Evolutionary conservation across 202 grass and related monocot species (phyloP).

Genomic region (Sporobolus alterniflorus): DNA sequence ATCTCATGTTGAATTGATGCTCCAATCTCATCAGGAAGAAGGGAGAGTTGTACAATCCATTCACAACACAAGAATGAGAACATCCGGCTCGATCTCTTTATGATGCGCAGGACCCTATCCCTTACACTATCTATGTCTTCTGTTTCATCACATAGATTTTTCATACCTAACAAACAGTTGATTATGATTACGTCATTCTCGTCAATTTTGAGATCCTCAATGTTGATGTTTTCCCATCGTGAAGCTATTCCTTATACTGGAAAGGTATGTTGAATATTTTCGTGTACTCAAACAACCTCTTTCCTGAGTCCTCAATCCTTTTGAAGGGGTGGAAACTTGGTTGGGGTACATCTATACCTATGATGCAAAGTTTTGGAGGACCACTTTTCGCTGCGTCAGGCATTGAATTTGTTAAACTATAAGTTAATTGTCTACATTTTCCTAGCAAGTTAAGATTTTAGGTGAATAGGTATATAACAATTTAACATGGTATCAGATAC

Average conservation of each 20-base stretch:
- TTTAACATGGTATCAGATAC: no score
- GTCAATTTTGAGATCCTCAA: slow-evolving; percentile 42
- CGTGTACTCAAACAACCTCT: slow-evolving; percentile 52
- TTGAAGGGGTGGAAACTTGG: slow-evolving; percentile 52
- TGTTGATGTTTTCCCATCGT: slow-evolving; percentile 41
- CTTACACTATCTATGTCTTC: slow-evolving; percentile 46
- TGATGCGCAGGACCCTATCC: slow-evolving; percentile 40
- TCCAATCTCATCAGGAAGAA: slow-evolving; percentile 53
- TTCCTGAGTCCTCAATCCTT: slow-evolving; percentile 41
- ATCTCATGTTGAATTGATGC: no score
- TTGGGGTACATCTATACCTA: slow-evolving; percentile 49
- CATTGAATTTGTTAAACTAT: no score
- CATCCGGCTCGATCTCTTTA: slow-evolving; percentile 48
- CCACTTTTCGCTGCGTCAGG: slow-evolving; percentile 34
- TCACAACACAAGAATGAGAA: slow-evolving; percentile 45
- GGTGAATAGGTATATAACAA: no score
- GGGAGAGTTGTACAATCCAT: slow-evolving; percentile 45
- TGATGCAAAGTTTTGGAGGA: slow-evolving; percentile 52
- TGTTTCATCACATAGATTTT: slow-evolving; percentile 46
- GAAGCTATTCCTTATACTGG: slow-evolving; percentile 54
- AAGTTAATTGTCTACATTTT: no score
- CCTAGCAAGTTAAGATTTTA: no score
- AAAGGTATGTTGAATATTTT: slow-evolving; percentile 61
- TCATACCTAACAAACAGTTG: slow-evolving; percentile 34
- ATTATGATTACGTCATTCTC: slow-evolving; percentile 47